phyloP scores from a whole-genome alignment of 331 rosid genomes.

The Malus hybrid region DNA sequence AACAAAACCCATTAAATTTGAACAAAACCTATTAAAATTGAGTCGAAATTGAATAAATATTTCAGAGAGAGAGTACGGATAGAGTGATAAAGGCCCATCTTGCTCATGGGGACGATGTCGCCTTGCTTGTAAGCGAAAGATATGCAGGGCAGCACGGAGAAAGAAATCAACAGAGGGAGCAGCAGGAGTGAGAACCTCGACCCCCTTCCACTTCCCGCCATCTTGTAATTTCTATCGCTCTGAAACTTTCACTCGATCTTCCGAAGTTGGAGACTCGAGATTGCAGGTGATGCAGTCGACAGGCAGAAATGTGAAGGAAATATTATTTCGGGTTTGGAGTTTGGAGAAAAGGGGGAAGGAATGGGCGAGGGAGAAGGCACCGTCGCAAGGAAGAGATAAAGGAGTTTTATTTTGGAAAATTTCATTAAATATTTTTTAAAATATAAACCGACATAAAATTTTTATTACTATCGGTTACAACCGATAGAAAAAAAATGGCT shows the following conservation, averaged over 20 bases:
- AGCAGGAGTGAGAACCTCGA: conserved; percentile 11
- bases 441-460: no score
- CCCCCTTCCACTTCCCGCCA: conserved; percentile 11
- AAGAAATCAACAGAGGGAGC: conserved; percentile 17
- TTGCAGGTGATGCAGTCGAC: neutral
- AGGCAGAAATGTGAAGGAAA: neutral
- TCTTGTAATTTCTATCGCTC: conserved; percentile 4
- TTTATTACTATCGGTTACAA: no score
- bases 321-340: neutral
- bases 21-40: neutral
- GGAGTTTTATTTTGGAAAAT: no score
- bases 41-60: neutral
- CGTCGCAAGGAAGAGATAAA: no score
- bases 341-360: neutral
- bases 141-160: neutral
- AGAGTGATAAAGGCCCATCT: conserved; percentile 96
- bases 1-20: neutral
- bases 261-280: neutral
- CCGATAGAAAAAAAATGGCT: no score
- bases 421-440: no score
- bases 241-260: neutral
- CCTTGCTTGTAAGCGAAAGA: conserved; percentile 68
- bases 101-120: conserved; percentile 89
- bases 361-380: no score
- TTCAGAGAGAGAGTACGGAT: conserved; percentile 28